Percentiles rank a stretch among this genome's conserved stretches.
These are phyloP conservation scores for Ganoderma meredithae DNA, from an alignment of 1,284 basidiomycete species.

Conservation along the genomic window DNA sequence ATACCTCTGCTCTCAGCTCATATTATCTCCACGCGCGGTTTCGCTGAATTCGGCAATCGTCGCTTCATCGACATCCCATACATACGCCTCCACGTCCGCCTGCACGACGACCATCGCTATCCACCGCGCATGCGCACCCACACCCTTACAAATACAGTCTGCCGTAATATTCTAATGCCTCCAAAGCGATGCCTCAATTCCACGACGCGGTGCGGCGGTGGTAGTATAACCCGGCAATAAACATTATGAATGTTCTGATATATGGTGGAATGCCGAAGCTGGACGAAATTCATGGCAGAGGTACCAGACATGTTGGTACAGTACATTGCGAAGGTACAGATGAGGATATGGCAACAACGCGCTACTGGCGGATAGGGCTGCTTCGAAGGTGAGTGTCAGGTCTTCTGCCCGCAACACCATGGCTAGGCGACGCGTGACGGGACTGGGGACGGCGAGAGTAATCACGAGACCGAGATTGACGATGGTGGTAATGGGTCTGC, in stretches of 20 bases:
- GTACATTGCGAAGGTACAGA: background rate
- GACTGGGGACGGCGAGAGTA: background rate
- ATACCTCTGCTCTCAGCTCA: conserved; percentile 28
- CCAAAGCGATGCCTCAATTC: background rate
- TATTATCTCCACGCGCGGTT: background rate
- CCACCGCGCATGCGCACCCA: conserved; percentile 12
- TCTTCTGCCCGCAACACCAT: background rate
- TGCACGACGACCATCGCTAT: conserved; percentile 15
- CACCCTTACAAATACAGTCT: conserved; percentile 27
- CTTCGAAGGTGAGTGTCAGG: background rate
- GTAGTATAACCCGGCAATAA: conserved; percentile 19
- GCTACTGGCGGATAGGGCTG: conserved; percentile 7
- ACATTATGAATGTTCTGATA: background rate
- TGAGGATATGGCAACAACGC: background rate
- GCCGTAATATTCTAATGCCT: conserved; percentile 32
- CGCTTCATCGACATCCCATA: conserved; percentile 3
- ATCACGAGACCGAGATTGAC: background rate
- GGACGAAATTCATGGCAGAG: background rate
- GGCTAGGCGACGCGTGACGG: background rate
- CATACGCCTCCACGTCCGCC: conserved; percentile 2
- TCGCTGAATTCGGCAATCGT: background rate
- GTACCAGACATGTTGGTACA: background rate
- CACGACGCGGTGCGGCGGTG: conserved; percentile 10
- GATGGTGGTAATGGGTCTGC: background rate
- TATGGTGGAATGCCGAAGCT: background rate